phyloP scores from a whole-genome alignment of 495 filamentous ascomycete genomes.

The Oidiodendron maius region DNA sequence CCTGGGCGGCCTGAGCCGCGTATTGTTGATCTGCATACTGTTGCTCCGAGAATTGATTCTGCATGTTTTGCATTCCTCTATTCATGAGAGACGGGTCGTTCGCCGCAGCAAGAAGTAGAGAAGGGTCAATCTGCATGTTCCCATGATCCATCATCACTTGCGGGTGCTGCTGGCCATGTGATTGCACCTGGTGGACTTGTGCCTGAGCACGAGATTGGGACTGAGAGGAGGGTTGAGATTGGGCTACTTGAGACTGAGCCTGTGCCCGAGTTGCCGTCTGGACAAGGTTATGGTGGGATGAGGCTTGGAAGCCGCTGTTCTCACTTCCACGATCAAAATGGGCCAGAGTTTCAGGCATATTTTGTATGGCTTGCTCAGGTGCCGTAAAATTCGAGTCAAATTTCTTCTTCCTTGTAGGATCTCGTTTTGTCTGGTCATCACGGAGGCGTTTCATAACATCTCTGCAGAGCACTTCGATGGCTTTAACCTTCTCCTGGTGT shows the following conservation, averaged over 20 bases:
- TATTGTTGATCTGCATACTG: slow-evolving; percentile 36
- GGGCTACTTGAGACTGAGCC: slow-evolving; percentile 23
- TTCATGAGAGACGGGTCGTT: slow-evolving; percentile 19
- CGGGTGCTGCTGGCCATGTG: slow-evolving; percentile 26
- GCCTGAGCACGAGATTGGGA: slow-evolving; percentile 8
- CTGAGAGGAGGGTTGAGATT: slow-evolving; percentile 6
- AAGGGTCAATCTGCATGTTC: slow-evolving; percentile 64
- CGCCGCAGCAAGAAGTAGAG: slow-evolving; percentile 32
- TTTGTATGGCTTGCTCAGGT: slow-evolving; percentile 3
- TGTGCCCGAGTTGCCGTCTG: slow-evolving; percentile 21
- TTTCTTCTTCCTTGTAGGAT: slow-evolving; percentile 47
- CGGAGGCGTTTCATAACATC: slow-evolving; percentile 73
- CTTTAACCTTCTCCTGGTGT: slow-evolving; percentile 52
- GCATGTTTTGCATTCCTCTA: slow-evolving; percentile 42
- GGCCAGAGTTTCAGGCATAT: neutral
- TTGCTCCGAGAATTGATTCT: slow-evolving; percentile 42
- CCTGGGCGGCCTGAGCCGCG: slow-evolving; percentile 26
- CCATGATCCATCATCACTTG: slow-evolving; percentile 46
- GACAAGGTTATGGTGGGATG: slow-evolving; percentile 24
- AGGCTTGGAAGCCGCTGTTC: slow-evolving; percentile 20
- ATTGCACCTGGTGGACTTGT: slow-evolving; percentile 15
- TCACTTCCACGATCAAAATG: neutral
- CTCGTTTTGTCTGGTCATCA: slow-evolving; percentile 56
- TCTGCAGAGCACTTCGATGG: slow-evolving; percentile 61
- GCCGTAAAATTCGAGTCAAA: slow-evolving; percentile 20